Conservation (phyloP, 2,329 filamentous ascomycete genomes). For the Talaromyces sp. region DNA sequence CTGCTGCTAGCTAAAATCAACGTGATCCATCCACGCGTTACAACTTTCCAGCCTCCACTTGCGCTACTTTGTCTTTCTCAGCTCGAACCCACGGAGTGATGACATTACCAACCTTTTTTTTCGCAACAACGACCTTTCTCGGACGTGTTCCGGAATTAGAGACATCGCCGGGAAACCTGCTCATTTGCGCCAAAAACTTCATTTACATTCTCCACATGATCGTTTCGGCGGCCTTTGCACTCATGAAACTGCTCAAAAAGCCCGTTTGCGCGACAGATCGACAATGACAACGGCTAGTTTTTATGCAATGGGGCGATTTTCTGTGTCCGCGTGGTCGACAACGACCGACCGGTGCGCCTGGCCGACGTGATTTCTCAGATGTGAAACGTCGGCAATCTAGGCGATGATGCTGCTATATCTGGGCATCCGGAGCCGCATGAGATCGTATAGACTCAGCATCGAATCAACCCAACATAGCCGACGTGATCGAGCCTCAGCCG, state of each 20-base stretch:
- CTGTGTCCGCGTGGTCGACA: conserved; percentile 54
- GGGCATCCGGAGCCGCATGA: conserved; percentile 59
- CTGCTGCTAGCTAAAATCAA: too few relatives aligned
- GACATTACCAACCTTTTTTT: conserved; percentile 39
- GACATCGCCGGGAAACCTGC: conserved; percentile 39
- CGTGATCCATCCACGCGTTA: conserved; percentile 41
- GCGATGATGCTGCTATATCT: conserved; percentile 47
- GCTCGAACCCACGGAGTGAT: conserved; percentile 37
- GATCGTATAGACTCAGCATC: conserved; percentile 23
- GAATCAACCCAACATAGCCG: conserved; percentile 33
- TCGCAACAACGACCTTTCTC: conserved; percentile 42
- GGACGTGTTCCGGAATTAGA: conserved; percentile 40
- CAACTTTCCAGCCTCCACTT: conserved; percentile 41
- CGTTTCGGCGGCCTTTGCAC: conserved; percentile 56
- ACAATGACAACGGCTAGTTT: conserved; percentile 48
- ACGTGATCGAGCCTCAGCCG: conserved; percentile 22
- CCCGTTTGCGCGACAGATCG: conserved; percentile 51
- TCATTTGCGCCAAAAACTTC: conserved; percentile 52
- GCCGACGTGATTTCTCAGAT: conserved; percentile 60
- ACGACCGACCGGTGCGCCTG: conserved; percentile 57
- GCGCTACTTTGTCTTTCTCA: conserved; percentile 41
- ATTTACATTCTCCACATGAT: conserved; percentile 63
- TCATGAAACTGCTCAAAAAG: conserved; percentile 61
- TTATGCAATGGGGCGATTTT: conserved; percentile 54
- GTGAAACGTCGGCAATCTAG: conserved; percentile 46